These are phyloP conservation scores for Cercospora janseana DNA, from an alignment of 2,329 filamentous ascomycete genomes.

Conservation along the genomic window DNA sequence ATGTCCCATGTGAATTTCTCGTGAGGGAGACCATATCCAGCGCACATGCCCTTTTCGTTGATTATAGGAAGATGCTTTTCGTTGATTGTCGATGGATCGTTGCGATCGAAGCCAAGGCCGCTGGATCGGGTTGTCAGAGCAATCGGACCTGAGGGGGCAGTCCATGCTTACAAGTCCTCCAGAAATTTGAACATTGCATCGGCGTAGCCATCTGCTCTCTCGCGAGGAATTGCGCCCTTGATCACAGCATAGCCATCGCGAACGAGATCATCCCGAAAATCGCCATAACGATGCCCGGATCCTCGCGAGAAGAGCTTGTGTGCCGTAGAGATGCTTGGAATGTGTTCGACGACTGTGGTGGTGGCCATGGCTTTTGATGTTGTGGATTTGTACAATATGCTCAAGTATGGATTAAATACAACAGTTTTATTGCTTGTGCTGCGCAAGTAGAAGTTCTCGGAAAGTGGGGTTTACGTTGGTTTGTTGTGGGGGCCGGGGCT, in stretches of 20 bases:
- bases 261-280: slow-evolving; percentile 39
- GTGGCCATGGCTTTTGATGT: too few species aligned
- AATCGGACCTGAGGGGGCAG: too few species aligned
- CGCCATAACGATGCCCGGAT: too few species aligned
- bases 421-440: too few species aligned
- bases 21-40: slow-evolving; percentile 49
- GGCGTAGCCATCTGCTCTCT: slow-evolving; percentile 41
- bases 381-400: too few species aligned
- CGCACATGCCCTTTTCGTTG: slow-evolving; percentile 52
- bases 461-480: too few species aligned
- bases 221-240: slow-evolving; percentile 47
- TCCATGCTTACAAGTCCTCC: slow-evolving; percentile 35
- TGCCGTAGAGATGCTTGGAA: too few species aligned
- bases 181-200: slow-evolving; percentile 33
- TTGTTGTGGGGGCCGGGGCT: too few species aligned
- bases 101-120: slow-evolving; percentile 40
- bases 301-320: too few species aligned
- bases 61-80: slow-evolving; percentile 40
- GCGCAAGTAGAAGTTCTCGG: too few species aligned
- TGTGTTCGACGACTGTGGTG: too few species aligned
- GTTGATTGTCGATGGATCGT: slow-evolving; percentile 38
- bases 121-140: slow-evolving; percentile 30
- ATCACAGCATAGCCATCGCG: slow-evolving; percentile 49
- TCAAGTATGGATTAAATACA: too few species aligned
- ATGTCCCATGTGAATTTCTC: slow-evolving; percentile 52